phyloP scores from a whole-genome alignment of 768 basidiomycete species.

The Boletus pseudo-olivaceus region DNA sequence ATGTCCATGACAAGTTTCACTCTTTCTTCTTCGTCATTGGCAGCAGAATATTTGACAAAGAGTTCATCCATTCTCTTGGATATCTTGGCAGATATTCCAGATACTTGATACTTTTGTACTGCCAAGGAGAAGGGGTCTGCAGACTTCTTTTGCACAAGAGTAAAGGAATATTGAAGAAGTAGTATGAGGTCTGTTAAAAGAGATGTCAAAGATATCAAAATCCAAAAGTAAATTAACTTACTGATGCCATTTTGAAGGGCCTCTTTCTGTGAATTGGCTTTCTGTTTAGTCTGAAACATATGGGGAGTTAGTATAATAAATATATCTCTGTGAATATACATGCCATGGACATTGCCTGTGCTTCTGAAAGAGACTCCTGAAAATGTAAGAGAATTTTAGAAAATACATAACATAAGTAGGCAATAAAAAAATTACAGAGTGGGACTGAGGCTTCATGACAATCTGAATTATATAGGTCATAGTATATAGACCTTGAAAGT shows the following conservation, averaged over 20 bases:
- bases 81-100: too few species aligned
- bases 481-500: not conserved
- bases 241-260: not conserved
- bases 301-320: not conserved
- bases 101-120: too few species aligned
- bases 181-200: not conserved
- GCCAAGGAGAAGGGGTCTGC: too few species aligned
- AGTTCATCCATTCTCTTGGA: too few species aligned
- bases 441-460: not conserved
- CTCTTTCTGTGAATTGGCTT: not conserved
- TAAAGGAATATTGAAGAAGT: not conserved
- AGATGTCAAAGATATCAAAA: not conserved
- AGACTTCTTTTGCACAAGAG: too few species aligned
- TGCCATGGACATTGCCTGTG: not conserved
- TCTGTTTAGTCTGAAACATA: not conserved
- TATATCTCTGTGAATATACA: not conserved
- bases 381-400: not conserved
- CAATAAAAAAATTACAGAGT: not conserved
- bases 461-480: not conserved
- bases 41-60: too few species aligned
- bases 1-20: not conserved
- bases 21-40: not conserved
- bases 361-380: accelerated
- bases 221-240: not conserved
- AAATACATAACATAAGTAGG: not conserved